Evolutionary conservation across 495 filamentous ascomycete genomes (phyloP).

Genomic region (Amniculicola lignicola): DNA sequence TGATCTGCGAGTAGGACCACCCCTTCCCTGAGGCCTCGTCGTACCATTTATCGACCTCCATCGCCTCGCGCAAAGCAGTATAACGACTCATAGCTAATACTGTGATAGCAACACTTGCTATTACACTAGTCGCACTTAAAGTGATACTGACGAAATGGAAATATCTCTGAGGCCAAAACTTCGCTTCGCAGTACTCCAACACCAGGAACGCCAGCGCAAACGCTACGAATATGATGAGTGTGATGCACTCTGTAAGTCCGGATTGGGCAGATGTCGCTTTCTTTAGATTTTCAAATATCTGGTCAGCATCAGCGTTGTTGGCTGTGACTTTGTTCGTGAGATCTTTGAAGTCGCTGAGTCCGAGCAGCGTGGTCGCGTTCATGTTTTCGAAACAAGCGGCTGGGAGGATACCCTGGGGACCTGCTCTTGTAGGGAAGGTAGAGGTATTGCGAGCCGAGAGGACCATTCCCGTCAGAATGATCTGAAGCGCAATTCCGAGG

Average conservation of each 20-base stretch:
- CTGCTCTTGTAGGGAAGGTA: background rate
- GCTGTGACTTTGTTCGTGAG: background rate
- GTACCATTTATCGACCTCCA: slow-evolving; percentile 17
- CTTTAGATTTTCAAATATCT: slow-evolving; percentile 3
- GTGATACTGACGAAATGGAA: background rate
- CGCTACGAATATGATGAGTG: background rate
- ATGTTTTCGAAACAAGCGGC: slow-evolving; percentile 9
- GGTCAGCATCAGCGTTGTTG: too few relatives aligned
- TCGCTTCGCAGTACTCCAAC: background rate
- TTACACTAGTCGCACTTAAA: background rate
- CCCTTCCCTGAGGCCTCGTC: background rate
- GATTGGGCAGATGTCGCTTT: background rate
- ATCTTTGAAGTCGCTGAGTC: slow-evolving; percentile 1
- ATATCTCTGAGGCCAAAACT: background rate
- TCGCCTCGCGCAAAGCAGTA: background rate
- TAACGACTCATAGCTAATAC: background rate
- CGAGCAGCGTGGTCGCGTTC: background rate
- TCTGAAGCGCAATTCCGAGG: background rate
- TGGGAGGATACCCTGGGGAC: background rate
- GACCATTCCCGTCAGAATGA: slow-evolving; percentile 4
- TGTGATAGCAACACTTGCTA: slow-evolving; percentile 1
- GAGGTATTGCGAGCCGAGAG: slow-evolving; percentile 1
- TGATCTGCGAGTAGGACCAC: slow-evolving; percentile 5
- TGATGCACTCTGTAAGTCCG: background rate
- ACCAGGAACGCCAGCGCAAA: background rate